phyloP scores from a whole-genome alignment of 2,329 filamentous ascomycete species.

The Aspergillus sp. region DNA sequence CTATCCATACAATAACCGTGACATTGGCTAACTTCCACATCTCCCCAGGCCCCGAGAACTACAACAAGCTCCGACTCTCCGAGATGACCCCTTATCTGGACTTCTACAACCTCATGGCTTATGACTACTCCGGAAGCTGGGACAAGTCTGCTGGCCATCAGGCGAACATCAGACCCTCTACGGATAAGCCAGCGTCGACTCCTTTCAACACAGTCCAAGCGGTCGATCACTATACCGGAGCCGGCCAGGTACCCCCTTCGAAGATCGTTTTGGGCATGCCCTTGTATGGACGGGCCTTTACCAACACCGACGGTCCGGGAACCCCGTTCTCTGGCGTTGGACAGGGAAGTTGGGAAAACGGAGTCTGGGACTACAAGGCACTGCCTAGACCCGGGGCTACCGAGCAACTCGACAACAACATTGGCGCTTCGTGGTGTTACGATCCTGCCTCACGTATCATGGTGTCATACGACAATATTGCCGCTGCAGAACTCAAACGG shows the following conservation, averaged over 20 bases:
- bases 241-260: slow-evolving; percentile 57
- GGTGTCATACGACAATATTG: slow-evolving; percentile 67
- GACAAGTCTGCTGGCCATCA: slow-evolving; percentile 72
- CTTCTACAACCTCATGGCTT: slow-evolving; percentile 69
- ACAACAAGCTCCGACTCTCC: slow-evolving; percentile 41
- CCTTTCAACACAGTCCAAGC: slow-evolving; percentile 75
- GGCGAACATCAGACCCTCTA: slow-evolving; percentile 69
- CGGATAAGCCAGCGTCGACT: slow-evolving; percentile 62
- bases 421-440: slow-evolving; percentile 76
- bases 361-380: slow-evolving; percentile 85
- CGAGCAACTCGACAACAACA: slow-evolving; percentile 62
- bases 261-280: slow-evolving; percentile 95
- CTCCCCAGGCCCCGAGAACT: slow-evolving; percentile 38
- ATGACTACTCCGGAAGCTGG: slow-evolving; percentile 85
- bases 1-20: neutral
- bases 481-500: slow-evolving; percentile 67
- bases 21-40: neutral
- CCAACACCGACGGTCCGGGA: slow-evolving; percentile 74
- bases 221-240: slow-evolving; percentile 66
- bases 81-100: slow-evolving; percentile 50
- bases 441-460: slow-evolving; percentile 62
- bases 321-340: slow-evolving; percentile 70
- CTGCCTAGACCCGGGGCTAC: slow-evolving; percentile 68
- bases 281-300: slow-evolving; percentile 86
- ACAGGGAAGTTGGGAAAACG: slow-evolving; percentile 73